Base-by-base conservation (phyloP, 306 rosid genomes). In the Acacia melanoxylon region DNA sequence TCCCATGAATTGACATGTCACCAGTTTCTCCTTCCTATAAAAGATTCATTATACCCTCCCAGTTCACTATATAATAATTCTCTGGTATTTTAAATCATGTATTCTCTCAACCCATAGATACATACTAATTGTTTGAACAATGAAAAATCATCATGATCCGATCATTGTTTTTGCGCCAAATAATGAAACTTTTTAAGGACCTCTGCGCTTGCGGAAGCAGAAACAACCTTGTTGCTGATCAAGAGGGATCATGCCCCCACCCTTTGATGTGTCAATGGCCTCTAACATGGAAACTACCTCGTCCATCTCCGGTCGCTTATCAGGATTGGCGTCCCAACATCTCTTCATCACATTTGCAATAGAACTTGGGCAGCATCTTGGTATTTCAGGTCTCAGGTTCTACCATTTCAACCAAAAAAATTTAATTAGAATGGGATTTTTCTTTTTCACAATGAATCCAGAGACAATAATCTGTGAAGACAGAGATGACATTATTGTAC, bases 181-280 rank as follows among this genome's bases (percentile, higher is more conserved):
- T 56, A 31, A 41, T 41, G n/a, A 31, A 61, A 42, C 31, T 74
- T 62, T 85, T 85, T 83, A 92, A 11, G 97, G 97, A 45, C 97
- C 97, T 78, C 92, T 84, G 13, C 74, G 8, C 80, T 83, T 91
- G 71, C 91, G 91, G 83, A 93, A 85, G 92, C 97, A 93, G 49
- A 93, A 81, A 84, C 97, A 93, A 16, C 95, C 91, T 66, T 90
- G 95, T 66, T 91, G 80, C 87, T 93, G 97, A 85, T 93, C 97
- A 31, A 66, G 83, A 61, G 97, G 97, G 79, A 93, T 93, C 97
- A 93, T 93, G 69, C 97, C 97, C 72, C 97, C 97, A 62, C 97
- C 97, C 83, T 90, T 93, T 15, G 95, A 87, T 44, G 97, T 93
- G 89, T 93, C 95, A 10, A 91, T 91, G 68, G 89, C 97, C 85